Conservation (phyloP, 169 alveolate species). For the Plasmodium reichenowi region DNA sequence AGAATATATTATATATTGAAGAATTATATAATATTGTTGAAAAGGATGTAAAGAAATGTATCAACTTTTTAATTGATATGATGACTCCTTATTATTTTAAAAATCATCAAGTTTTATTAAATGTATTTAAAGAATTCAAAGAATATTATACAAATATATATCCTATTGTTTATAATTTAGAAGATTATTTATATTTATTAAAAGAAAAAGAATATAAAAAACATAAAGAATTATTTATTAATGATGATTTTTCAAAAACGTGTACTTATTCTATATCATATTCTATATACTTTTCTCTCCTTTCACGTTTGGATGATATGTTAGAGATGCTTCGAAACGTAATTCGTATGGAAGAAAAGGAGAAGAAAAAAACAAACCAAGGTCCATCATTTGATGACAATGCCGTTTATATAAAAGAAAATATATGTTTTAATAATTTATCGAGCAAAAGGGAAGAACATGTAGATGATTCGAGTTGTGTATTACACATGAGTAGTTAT, state of each 20-base stretch:
- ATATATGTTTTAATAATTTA: neutral
- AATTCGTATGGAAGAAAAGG: neutral
- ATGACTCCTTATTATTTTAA: slow-evolving; percentile 53
- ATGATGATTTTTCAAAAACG: slow-evolving; percentile 44
- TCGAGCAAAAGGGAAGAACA: neutral
- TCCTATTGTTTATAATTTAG: slow-evolving; percentile 49
- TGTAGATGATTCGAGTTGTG: no score
- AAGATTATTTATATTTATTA: slow-evolving; percentile 48
- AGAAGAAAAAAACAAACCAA: neutral
- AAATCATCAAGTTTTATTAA: slow-evolving; percentile 20
- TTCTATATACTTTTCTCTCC: slow-evolving; percentile 42
- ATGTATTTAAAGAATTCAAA: slow-evolving; percentile 41
- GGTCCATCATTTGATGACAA: no score
- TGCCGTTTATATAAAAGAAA: no score
- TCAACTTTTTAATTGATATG: slow-evolving; percentile 31
- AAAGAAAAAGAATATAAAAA: slow-evolving; percentile 50
- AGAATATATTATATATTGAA: slow-evolving; percentile 45
- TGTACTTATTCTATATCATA: slow-evolving; percentile 24
- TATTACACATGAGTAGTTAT: neutral
- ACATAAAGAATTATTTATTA: slow-evolving; percentile 5
- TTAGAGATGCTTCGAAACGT: slow-evolving; percentile 34
- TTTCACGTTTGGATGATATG: slow-evolving; percentile 38
- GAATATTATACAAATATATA: slow-evolving; percentile 32
- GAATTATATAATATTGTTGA: slow-evolving; percentile 48
- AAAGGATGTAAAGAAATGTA: slow-evolving; percentile 51